These are phyloP conservation scores for Malbranchea zuffiana DNA, from an alignment of 2,329 filamentous ascomycete species.

Conservation along the genomic window DNA sequence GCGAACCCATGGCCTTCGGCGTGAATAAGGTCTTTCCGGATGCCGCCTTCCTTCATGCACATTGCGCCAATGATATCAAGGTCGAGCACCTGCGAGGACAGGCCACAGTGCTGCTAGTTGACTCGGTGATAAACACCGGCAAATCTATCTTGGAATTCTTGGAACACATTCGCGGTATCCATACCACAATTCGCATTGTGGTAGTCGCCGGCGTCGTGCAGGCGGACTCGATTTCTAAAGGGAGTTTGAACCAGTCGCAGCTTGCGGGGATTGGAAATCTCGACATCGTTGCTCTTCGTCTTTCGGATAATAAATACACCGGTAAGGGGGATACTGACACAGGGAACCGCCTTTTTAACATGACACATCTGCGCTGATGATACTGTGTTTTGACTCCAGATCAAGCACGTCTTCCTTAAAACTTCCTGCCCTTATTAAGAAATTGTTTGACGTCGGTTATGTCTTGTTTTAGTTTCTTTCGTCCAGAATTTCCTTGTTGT, in stretches of 20 bases:
- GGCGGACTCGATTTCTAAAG: constrained; percentile 20
- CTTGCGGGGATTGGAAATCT: constrained; percentile 23
- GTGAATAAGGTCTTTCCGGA: constrained; percentile 43
- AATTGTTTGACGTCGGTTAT: no score
- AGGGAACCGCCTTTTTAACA: constrained; percentile 45
- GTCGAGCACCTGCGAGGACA: constrained; percentile 31
- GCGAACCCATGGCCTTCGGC: constrained; percentile 51
- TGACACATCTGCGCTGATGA: constrained; percentile 7
- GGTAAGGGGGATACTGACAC: constrained; percentile 47
- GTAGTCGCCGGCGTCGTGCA: constrained; percentile 49
- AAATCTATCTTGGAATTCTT: constrained; percentile 42
- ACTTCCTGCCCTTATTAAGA: no score
- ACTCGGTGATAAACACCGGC: constrained; percentile 52
- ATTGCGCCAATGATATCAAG: constrained; percentile 32
- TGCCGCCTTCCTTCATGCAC: constrained; percentile 44
- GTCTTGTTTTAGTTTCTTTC: no score
- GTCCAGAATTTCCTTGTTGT: no score
- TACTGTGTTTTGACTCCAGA: background rate
- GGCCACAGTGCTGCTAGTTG: constrained; percentile 43
- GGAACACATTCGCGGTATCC: constrained; percentile 34
- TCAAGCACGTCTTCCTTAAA: no score
- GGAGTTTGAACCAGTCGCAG: constrained; percentile 10
- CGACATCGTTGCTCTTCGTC: constrained; percentile 42
- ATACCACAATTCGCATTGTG: constrained; percentile 38
- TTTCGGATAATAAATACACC: constrained; percentile 48